Conservation (phyloP, 1,284 basidiomycete species). For the Tremellales sp. region DNA sequence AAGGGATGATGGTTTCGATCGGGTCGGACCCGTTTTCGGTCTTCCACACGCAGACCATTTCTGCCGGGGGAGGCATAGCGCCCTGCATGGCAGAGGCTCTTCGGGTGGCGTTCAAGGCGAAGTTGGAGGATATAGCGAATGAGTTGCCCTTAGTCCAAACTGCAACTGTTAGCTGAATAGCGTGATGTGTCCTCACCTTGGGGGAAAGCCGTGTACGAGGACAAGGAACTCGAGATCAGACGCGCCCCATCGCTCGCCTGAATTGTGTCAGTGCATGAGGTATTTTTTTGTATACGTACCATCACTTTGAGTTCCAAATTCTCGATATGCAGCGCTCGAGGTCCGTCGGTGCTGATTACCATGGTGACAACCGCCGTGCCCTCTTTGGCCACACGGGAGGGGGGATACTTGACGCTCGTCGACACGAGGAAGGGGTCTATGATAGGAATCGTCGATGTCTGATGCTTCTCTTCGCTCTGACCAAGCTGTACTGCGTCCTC, state of each 20-base stretch:
- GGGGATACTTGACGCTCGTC: slow-evolving; percentile 18
- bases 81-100: slow-evolving; percentile 7
- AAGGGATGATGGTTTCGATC: slow-evolving; percentile 7
- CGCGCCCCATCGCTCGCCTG: slow-evolving; percentile 4
- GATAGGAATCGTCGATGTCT: slow-evolving; percentile 30
- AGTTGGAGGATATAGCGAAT: slow-evolving; percentile 24
- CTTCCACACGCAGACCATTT: slow-evolving; percentile 24
- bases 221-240: slow-evolving; percentile 14
- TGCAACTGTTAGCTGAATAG: background rate
- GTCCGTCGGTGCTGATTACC: slow-evolving; percentile 10
- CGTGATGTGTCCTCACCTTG: slow-evolving; percentile 12
- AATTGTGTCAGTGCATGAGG: background rate
- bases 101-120: slow-evolving; percentile 12
- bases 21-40: slow-evolving; percentile 13
- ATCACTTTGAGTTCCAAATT: slow-evolving; percentile 7
- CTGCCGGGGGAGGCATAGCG: slow-evolving; percentile 10
- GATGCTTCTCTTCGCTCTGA: slow-evolving; percentile 21
- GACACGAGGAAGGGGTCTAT: slow-evolving; percentile 26
- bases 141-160: slow-evolving; percentile 15
- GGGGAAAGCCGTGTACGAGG: slow-evolving; percentile 9
- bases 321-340: slow-evolving; percentile 12
- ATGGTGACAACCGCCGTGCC: slow-evolving; percentile 13
- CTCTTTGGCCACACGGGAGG: background rate
- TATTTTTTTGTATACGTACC: slow-evolving; percentile 1
- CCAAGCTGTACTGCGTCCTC: slow-evolving; percentile 1